phyloP scores from a whole-genome alignment of 768 basidiomycete species.

The Tephrocybe sp. region DNA sequence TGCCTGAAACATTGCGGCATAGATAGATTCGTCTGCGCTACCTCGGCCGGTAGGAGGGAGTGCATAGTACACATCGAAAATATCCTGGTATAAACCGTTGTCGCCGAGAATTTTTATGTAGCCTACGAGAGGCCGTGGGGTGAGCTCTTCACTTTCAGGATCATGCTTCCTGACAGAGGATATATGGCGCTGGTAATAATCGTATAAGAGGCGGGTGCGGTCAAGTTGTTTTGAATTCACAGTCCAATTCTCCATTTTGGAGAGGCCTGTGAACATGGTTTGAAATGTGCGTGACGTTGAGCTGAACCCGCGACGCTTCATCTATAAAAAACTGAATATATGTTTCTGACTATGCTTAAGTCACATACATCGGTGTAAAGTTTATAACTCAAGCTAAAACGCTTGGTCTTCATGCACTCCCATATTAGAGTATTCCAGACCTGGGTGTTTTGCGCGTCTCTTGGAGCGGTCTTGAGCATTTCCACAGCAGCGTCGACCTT shows the following conservation, averaged over 20 bases:
- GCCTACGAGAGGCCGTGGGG: conserved; percentile 45
- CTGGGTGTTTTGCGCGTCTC: conserved; percentile 69
- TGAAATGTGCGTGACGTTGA: conserved; percentile 67
- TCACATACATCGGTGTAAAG: conserved; percentile 64
- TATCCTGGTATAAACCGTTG: conserved; percentile 55
- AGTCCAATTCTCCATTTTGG: conserved; percentile 60
- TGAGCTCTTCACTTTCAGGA: conserved; percentile 43
- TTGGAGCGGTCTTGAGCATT: conserved; percentile 66
- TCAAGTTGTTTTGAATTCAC: conserved; percentile 56
- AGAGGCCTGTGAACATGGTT: conserved; percentile 66
- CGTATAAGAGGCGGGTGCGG: conserved; percentile 60
- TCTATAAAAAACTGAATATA: conserved; percentile 39
- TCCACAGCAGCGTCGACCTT: conserved; percentile 61
- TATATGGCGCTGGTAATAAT: conserved; percentile 50
- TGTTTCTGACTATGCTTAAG: neutral
- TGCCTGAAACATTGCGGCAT: conserved; percentile 64
- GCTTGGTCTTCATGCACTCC: conserved; percentile 53
- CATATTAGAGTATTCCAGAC: conserved; percentile 83
- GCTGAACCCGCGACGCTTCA: conserved; percentile 80
- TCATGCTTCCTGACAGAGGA: conserved; percentile 46
- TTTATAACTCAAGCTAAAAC: conserved; percentile 58
- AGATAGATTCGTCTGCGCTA: conserved; percentile 59
- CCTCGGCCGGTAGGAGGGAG: conserved; percentile 62
- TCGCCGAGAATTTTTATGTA: conserved; percentile 71
- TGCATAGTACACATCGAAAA: conserved; percentile 74